phyloP scores from a whole-genome alignment of 1,284 basidiomycete species.

The Austroboletus niveus region DNA sequence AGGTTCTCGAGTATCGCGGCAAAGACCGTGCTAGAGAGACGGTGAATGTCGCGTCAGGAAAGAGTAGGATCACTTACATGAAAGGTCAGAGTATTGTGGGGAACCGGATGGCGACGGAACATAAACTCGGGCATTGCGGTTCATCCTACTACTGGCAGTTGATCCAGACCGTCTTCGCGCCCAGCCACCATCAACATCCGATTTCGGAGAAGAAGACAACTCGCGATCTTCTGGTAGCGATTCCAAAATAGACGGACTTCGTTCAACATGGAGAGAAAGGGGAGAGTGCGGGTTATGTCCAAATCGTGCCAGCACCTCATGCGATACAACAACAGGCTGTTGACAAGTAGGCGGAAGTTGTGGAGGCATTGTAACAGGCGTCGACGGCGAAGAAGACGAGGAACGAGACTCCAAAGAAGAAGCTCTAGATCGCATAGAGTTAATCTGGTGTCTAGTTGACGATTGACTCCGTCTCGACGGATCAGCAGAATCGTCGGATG shows the following conservation, averaged over 20 bases:
- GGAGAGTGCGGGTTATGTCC: slow-evolving; percentile 43
- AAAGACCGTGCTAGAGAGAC: slow-evolving; percentile 16
- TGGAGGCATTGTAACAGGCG: slow-evolving; percentile 24
- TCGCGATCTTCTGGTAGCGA: slow-evolving; percentile 53
- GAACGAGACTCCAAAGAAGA: slow-evolving; percentile 40
- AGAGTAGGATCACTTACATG: slow-evolving; percentile 11
- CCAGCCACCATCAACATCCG: background rate
- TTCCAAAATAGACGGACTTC: slow-evolving; percentile 36
- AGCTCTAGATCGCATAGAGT: slow-evolving; percentile 16
- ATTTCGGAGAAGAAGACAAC: slow-evolving; percentile 19
- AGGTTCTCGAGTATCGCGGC: slow-evolving; percentile 20
- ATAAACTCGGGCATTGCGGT: slow-evolving; percentile 24
- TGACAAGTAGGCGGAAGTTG: slow-evolving; percentile 18
- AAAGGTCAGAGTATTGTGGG: slow-evolving; percentile 6
- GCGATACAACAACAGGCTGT: slow-evolving; percentile 33
- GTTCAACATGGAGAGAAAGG: slow-evolving; percentile 22
- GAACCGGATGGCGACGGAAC: slow-evolving; percentile 7
- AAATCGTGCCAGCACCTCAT: slow-evolving; percentile 44
- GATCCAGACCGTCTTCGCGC: slow-evolving; percentile 14
- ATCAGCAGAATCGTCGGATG: slow-evolving; percentile 21
- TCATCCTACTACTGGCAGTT: slow-evolving; percentile 6
- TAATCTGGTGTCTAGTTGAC: slow-evolving; percentile 2
- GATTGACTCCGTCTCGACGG: slow-evolving; percentile 5
- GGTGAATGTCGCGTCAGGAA: background rate
- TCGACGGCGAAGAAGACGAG: slow-evolving; percentile 22